Percentiles rank a stretch among this genome's conserved stretches.
These are phyloP conservation scores for Apiotrichum domesticum DNA, from an alignment of 1,284 basidiomycete species.

Conservation along the genomic window DNA sequence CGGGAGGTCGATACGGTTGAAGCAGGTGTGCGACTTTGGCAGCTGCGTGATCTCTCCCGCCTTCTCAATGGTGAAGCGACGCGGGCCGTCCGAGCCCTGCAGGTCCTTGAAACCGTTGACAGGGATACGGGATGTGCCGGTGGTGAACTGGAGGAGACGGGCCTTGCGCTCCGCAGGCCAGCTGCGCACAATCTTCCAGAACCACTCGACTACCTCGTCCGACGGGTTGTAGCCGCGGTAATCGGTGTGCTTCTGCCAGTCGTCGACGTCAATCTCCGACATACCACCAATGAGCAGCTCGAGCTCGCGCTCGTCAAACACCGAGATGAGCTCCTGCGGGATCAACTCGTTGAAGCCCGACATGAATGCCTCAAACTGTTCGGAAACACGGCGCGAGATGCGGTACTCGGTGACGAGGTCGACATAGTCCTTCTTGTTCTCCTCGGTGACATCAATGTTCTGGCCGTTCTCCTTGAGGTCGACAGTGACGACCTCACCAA, in stretches of 20 bases:
- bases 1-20: constrained; percentile 81
- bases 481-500: constrained; percentile 91
- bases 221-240: constrained; percentile 54
- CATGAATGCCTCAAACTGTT: constrained; percentile 95
- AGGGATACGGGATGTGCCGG: constrained; percentile 92
- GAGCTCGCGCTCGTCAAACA: constrained; percentile 96
- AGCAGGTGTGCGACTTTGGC: constrained; percentile 81
- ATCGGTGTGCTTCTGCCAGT: constrained; percentile 59
- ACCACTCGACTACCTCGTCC: constrained; percentile 98
- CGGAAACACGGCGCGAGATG: constrained; percentile 84
- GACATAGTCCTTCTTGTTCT: constrained; percentile 99
- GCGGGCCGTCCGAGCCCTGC: constrained; percentile 92
- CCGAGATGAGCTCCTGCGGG: constrained; percentile 88
- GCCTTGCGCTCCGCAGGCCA: constrained; percentile 97
- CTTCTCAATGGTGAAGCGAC: constrained; percentile 93
- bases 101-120: constrained; percentile 99
- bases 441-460: constrained; percentile 82
- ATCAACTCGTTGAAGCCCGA: constrained; percentile 92
- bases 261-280: constrained; percentile 85
- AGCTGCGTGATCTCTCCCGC: constrained; percentile 85
- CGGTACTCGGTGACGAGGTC: constrained; percentile 91
- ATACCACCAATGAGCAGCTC: constrained; percentile 96
- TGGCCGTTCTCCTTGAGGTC: constrained; percentile 84
- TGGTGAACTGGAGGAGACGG: constrained; percentile 90
- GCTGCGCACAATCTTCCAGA: constrained; percentile 95